A percentile compares a stretch with the other conserved stretches of the same genome.
phyloP scores from a whole-genome alignment of 1,284 basidiomycete species.

The Irpex sp. region DNA sequence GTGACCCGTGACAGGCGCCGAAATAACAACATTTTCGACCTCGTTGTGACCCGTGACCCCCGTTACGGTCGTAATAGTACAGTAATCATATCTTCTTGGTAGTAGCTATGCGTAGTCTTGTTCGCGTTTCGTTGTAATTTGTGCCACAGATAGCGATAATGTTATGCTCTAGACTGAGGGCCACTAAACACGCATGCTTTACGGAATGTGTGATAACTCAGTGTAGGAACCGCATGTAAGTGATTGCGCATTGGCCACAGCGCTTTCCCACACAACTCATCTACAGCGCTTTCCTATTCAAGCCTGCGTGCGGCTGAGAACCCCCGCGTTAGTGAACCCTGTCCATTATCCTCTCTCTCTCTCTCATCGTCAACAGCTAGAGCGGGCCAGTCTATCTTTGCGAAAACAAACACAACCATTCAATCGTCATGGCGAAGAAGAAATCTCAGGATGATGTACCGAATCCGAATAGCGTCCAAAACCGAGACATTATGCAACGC shows the following conservation, averaged over 20 bases:
- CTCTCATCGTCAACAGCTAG: background rate
- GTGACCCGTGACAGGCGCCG: too few relatives aligned
- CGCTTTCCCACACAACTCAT: background rate
- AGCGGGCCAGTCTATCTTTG: background rate
- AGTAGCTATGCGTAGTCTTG: background rate
- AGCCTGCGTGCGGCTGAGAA: background rate
- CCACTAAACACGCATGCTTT: background rate
- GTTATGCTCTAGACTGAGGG: background rate
- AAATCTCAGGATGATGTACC: constrained; percentile 49
- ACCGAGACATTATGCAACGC: constrained; percentile 74
- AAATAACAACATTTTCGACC: too few relatives aligned
- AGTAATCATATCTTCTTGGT: background rate
- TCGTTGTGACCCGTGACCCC: too few relatives aligned
- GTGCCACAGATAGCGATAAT: background rate
- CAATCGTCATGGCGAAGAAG: constrained; percentile 56
- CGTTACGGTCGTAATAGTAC: too few relatives aligned
- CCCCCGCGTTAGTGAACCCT: background rate
- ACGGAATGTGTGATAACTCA: too few relatives aligned
- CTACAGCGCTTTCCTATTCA: background rate
- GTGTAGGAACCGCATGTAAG: too few relatives aligned
- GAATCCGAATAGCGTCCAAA: constrained; percentile 51
- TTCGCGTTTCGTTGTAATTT: background rate
- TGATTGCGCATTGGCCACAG: too few relatives aligned
- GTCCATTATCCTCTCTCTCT: background rate
- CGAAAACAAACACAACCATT: background rate